Percentiles rank a stretch among this genome's conserved stretches.
Evolutionary conservation across 2,329 filamentous ascomycete species (phyloP).

Genomic region (Microdochium paspali): DNA sequence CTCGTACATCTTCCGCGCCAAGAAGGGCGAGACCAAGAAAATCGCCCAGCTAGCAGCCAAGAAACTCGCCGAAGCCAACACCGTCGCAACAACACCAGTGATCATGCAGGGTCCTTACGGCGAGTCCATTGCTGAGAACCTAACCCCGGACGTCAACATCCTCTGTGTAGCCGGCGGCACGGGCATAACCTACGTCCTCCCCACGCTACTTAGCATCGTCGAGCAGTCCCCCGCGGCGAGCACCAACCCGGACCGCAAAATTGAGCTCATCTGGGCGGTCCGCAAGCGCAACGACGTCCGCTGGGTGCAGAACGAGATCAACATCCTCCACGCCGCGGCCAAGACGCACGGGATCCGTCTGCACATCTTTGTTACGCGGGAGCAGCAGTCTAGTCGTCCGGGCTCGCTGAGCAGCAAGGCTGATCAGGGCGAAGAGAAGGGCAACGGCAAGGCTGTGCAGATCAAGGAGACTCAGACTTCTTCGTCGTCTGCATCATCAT

Average conservation of each 20-base stretch:
- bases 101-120: constrained; percentile 58
- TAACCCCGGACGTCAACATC: constrained; percentile 33
- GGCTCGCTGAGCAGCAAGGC: constrained; percentile 10
- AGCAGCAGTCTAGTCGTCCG: constrained; percentile 18
- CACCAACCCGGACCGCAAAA: constrained; percentile 31
- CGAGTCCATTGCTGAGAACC: constrained; percentile 30
- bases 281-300: constrained; percentile 41
- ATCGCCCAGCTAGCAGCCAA: constrained; percentile 34
- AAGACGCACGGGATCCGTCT: constrained; percentile 34
- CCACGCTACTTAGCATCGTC: constrained; percentile 32
- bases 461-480: constrained; percentile 13
- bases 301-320: constrained; percentile 51
- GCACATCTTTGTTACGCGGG: constrained; percentile 50
- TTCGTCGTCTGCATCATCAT: constrained; percentile 11
- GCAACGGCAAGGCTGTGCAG: constrained; percentile 11
- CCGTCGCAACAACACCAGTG: constrained; percentile 35
- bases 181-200: constrained; percentile 47
- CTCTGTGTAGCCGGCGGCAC: constrained; percentile 48
- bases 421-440: constrained; percentile 11
- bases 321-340: constrained; percentile 31
- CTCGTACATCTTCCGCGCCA: constrained; percentile 48
- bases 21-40: constrained; percentile 49
- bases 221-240: constrained; percentile 13
- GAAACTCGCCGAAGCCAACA: constrained; percentile 19
- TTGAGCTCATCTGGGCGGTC: constrained; percentile 59